These are phyloP conservation scores for Diaporthe citri DNA, from an alignment of 2,329 filamentous ascomycete genomes.

Conservation along the genomic window DNA sequence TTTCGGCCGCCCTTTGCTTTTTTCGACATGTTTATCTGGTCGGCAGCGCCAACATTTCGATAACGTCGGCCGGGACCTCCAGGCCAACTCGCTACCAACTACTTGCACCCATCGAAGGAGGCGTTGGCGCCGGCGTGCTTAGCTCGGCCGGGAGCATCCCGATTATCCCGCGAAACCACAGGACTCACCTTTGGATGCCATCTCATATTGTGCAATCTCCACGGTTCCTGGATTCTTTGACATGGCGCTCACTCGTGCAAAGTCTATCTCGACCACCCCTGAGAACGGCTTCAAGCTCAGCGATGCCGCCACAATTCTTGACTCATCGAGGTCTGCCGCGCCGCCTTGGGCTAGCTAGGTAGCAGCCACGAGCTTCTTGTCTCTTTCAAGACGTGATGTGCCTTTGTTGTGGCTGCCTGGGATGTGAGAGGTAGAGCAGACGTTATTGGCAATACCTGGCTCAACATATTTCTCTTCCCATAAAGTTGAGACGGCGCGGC, in stretches of 20 bases:
- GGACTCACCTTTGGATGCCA: neutral
- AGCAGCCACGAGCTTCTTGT: neutral
- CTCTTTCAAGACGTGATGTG: neutral
- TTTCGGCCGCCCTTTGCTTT: neutral
- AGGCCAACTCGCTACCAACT: constrained; percentile 13
- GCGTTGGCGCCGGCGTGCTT: neutral
- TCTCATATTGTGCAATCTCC: constrained; percentile 7
- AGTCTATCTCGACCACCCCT: neutral
- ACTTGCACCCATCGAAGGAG: neutral
- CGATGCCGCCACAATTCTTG: neutral
- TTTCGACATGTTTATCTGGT: neutral
- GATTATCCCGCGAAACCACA: neutral
- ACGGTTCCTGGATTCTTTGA: neutral
- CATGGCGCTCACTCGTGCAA: neutral
- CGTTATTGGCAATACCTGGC: neutral
- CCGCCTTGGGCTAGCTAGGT: neutral
- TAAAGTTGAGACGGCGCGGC: neutral
- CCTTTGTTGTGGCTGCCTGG: neutral
- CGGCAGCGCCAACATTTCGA: neutral
- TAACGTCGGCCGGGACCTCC: constrained; percentile 3
- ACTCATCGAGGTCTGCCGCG: neutral
- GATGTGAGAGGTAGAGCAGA: neutral
- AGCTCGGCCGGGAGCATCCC: neutral
- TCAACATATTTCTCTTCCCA: neutral
- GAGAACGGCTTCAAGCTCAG: neutral